Percentiles rank a stretch among this genome's conserved stretches.
These are phyloP conservation scores for Eutypella sp. DNA, from an alignment of 2,329 filamentous ascomycete genomes.

Conservation along the genomic window DNA sequence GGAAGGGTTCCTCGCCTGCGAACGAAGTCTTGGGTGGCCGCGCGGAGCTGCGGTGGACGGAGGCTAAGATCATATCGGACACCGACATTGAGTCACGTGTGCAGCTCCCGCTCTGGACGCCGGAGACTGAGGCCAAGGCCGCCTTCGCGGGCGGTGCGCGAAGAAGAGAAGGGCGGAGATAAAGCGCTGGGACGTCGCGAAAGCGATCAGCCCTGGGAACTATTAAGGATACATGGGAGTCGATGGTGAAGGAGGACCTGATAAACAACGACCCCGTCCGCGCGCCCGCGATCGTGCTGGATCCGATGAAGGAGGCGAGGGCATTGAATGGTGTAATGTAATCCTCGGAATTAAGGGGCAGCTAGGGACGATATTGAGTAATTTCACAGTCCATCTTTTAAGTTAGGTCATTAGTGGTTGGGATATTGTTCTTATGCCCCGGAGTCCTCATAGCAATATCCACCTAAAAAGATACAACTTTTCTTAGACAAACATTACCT, in stretches of 20 bases:
- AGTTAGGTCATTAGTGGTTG: too few relatives aligned
- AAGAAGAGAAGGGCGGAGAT: not conserved
- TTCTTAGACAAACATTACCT: too few relatives aligned
- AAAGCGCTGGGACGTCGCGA: not conserved
- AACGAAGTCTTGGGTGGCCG: conserved; percentile 2
- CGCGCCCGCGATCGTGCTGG: not conserved
- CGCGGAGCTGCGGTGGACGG: conserved; percentile 3
- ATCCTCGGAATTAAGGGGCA: not conserved
- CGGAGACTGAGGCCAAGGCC: too few relatives aligned
- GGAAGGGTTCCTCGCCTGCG: conserved; percentile 1
- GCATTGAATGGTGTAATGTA: not conserved
- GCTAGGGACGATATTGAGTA: too few relatives aligned
- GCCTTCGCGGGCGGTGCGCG: too few relatives aligned
- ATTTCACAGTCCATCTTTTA: too few relatives aligned
- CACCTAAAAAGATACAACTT: too few relatives aligned
- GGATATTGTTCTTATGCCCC: too few relatives aligned
- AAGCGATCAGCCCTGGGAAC: not conserved
- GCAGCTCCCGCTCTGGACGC: conserved; percentile 4
- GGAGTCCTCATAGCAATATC: too few relatives aligned
- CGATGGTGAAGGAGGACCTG: not conserved
- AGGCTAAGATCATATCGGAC: not conserved
- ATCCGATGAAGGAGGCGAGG: not conserved
- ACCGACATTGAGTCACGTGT: not conserved
- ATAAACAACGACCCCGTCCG: not conserved
- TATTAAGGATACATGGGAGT: conserved; percentile 3